Conservation (phyloP, 129 eudicot species). For the Pulicaria dysenterica region DNA sequence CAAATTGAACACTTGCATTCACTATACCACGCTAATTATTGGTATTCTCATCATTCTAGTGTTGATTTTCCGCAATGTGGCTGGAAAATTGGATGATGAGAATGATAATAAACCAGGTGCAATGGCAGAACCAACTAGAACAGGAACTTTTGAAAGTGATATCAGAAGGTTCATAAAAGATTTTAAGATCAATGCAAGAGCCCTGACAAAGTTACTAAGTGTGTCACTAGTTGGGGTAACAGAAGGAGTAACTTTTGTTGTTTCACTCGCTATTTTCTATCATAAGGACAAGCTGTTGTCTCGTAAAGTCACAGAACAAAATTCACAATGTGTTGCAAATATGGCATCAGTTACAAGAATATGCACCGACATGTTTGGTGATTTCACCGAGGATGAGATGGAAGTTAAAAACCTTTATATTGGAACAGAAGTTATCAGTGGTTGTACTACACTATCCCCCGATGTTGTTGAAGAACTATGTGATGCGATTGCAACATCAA, state of each 20-base stretch:
- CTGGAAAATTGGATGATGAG: constrained; percentile 26
- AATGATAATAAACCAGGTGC: constrained; percentile 25
- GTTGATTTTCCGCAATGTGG: constrained; percentile 21
- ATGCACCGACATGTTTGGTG: constrained; percentile 32
- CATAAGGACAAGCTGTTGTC: constrained; percentile 30
- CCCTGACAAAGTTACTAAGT: constrained; percentile 32
- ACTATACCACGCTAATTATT: constrained; percentile 30
- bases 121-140: constrained; percentile 30
- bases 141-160: constrained; percentile 4
- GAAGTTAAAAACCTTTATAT: constrained; percentile 29
- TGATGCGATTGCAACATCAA: constrained; percentile 36
- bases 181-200: constrained; percentile 23
- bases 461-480: constrained; percentile 38
- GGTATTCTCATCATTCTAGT: constrained; percentile 35
- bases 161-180: constrained; percentile 24
- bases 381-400: constrained; percentile 29
- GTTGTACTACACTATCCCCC: constrained; percentile 19
- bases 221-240: constrained; percentile 39
- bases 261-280: constrained; percentile 33
- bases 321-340: constrained; percentile 22
- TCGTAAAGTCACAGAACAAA: constrained; percentile 22
- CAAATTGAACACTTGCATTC: constrained; percentile 33
- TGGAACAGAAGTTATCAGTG: constrained; percentile 34
- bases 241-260: constrained; percentile 41
- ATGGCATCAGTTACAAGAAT: constrained; percentile 40